Percentiles rank a stretch among this genome's conserved stretches.
phyloP scores from a whole-genome alignment of 164 flowering plant genomes.

The Macadamia integrifolia region DNA sequence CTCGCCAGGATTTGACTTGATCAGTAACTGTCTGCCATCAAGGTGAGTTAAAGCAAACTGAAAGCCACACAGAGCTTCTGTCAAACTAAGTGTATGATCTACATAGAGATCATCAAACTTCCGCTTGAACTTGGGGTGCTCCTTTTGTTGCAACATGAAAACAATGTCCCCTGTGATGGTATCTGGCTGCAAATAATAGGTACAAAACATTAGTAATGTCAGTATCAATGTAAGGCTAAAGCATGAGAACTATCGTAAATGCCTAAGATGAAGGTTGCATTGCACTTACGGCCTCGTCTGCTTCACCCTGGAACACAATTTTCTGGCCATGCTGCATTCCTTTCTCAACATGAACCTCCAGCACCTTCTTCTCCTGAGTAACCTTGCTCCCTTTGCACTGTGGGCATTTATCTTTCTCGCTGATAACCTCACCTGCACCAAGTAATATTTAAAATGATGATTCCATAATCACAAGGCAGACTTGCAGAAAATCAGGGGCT shows the following conservation, averaged over 20 bases:
- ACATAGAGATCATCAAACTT: constrained; percentile 41
- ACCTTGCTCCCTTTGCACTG: constrained; percentile 65
- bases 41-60: constrained; percentile 50
- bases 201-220: background rate
- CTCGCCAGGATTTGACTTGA: constrained; percentile 53
- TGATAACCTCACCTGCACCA: constrained; percentile 52
- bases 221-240: too few species aligned
- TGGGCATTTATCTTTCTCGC: constrained; percentile 49
- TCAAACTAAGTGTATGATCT: constrained; percentile 42
- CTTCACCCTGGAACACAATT: constrained; percentile 49
- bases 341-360: constrained; percentile 67
- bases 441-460: background rate
- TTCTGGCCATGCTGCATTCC: constrained; percentile 71
- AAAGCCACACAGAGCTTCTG: constrained; percentile 56
- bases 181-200: constrained; percentile 42
- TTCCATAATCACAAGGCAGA: background rate
- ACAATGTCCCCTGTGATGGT: constrained; percentile 51
- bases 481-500: background rate
- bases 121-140: constrained; percentile 47
- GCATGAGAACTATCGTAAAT: background rate
- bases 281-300: constrained; percentile 58
- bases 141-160: constrained; percentile 46
- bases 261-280: background rate
- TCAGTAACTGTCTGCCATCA: constrained; percentile 49
- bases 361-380: constrained; percentile 59